These are phyloP conservation scores for Microglena sp. DNA, from an alignment of 139 green algal species.

Conservation along the genomic window DNA sequence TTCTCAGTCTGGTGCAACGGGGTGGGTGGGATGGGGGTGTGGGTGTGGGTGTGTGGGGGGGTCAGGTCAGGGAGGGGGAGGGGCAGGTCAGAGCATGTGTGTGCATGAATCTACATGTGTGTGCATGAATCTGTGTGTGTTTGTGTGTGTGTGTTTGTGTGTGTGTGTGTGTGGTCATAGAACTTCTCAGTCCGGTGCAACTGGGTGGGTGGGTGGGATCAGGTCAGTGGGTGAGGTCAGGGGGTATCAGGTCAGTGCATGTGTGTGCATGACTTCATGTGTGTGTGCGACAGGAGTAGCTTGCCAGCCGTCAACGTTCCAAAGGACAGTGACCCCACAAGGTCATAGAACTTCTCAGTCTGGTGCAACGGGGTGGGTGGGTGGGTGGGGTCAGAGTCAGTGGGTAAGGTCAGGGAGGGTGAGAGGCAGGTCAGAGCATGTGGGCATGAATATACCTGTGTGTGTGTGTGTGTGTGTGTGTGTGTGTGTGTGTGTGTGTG, in stretches of 20 bases:
- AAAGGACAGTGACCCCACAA: conserved; percentile 50
- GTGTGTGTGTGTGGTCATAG: no score
- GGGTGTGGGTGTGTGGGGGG: not conserved
- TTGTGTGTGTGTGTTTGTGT: no score
- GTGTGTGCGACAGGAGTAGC: conserved; percentile 4
- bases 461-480: not conserved
- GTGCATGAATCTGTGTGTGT: not conserved
- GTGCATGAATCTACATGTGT: not conserved
- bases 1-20: conserved; percentile 49
- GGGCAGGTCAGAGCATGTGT: not conserved
- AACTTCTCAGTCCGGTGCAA: conserved; percentile 74
- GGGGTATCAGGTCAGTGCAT: no score
- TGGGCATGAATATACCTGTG: not conserved
- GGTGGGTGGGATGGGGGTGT: not conserved
- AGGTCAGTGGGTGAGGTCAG: no score
- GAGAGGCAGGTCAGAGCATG: no score
- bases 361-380: no score
- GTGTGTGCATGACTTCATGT: conserved; percentile 15
- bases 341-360: conserved; percentile 73
- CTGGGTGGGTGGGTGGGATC: no score
- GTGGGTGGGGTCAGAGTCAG: no score
- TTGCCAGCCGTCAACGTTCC: conserved; percentile 29
- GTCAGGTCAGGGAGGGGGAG: not conserved
- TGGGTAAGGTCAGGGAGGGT: no score
- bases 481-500: not conserved